Conservation (phyloP, 2,329 filamentous ascomycete genomes). For the Talaromyces rugulosus region DNA sequence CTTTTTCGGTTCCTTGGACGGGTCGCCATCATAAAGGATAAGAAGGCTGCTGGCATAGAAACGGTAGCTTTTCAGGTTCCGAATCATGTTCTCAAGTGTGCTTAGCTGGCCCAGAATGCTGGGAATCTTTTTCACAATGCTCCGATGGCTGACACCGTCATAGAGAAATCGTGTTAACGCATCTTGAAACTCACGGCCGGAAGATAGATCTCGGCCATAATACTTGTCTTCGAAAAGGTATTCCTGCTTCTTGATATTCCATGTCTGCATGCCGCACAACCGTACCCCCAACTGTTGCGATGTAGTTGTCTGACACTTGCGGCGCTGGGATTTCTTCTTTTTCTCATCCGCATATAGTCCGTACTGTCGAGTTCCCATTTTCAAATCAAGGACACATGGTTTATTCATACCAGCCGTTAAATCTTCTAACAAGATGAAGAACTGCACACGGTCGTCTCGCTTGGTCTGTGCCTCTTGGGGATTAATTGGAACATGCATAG, state of each 20-base stretch:
- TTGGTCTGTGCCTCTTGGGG: conserved; percentile 67
- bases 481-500: conserved; percentile 55
- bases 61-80: conserved; percentile 74
- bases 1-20: conserved; percentile 20
- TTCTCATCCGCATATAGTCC: conserved; percentile 87
- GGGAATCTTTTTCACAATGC: conserved; percentile 82
- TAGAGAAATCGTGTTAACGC: conserved; percentile 87
- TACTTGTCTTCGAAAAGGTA: conserved; percentile 99
- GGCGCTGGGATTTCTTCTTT: conserved; percentile 87
- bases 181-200: conserved; percentile 81
- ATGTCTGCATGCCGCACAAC: conserved; percentile 93
- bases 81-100: conserved; percentile 77
- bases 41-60: conserved; percentile 94
- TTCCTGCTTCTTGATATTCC: conserved; percentile 76
- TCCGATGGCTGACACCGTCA: conserved; percentile 76
- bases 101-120: conserved; percentile 78
- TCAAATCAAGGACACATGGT: conserved; percentile 94
- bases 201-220: conserved; percentile 82
- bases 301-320: conserved; percentile 89
- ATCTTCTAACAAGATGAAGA: conserved; percentile 90
- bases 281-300: conserved; percentile 87
- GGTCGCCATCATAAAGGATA: conserved; percentile 90
- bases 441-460: conserved; percentile 66
- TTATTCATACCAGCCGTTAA: conserved; percentile 94
- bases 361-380: conserved; percentile 98